Conservation (phyloP, 495 filamentous ascomycete species). For the Clohesyomyces aquaticus region DNA sequence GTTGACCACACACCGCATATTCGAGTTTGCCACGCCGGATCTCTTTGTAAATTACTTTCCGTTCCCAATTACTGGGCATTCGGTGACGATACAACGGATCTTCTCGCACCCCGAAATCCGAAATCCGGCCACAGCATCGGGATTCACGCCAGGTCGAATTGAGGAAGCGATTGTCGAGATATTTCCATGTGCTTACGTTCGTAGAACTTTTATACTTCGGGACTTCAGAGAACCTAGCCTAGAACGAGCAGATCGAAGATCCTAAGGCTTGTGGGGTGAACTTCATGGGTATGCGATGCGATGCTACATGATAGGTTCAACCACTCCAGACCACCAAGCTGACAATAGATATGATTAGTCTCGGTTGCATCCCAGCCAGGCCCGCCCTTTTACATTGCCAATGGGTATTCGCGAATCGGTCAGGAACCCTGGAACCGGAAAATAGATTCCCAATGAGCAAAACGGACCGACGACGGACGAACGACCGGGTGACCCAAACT, state of each 20-base stretch:
- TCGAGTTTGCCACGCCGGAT: not conserved
- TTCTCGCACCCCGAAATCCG: not conserved
- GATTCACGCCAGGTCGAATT: not conserved
- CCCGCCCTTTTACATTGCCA: no score
- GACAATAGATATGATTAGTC: slow-evolving; percentile 31
- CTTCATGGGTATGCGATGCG: slow-evolving; percentile 17
- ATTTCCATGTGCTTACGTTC: not conserved
- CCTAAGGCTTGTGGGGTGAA: slow-evolving; percentile 24
- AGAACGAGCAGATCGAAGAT: slow-evolving; percentile 10
- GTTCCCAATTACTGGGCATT: not conserved
- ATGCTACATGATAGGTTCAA: slow-evolving; percentile 12
- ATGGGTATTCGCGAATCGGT: no score
- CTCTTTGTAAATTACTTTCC: not conserved
- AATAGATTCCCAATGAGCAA: no score
- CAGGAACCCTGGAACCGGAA: no score
- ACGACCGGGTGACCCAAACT: no score
- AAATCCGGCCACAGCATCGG: not conserved
- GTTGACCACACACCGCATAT: not conserved
- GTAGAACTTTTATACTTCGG: slow-evolving; percentile 8
- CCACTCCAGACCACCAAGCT: slow-evolving; percentile 17
- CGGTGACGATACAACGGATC: not conserved
- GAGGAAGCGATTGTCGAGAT: not conserved
- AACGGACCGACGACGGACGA: no score
- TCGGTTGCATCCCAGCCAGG: no score
- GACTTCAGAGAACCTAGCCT: not conserved